Evolutionary conservation across 1,284 basidiomycete genomes (phyloP).

Genomic region (Polyporus tsugae): DNA sequence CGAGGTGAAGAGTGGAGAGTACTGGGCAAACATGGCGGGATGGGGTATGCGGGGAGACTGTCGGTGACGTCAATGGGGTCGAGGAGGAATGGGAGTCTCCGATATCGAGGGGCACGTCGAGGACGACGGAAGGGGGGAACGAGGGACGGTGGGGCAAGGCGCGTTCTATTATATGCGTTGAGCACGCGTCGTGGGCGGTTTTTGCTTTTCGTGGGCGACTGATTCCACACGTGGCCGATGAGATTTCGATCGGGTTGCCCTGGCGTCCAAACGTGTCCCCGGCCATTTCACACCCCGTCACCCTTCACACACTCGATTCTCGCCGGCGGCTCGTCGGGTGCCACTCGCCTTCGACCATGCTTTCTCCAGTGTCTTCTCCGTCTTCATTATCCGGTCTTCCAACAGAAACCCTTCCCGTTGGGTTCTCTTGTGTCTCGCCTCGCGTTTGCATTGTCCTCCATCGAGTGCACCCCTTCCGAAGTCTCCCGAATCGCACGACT

Average conservation of each 20-base stretch:
- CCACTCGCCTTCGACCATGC: conserved; percentile 3
- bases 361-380: background rate
- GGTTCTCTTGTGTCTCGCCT: background rate
- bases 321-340: background rate
- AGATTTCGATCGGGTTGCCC: conserved; percentile 23
- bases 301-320: conserved; percentile 26
- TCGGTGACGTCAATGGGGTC: background rate
- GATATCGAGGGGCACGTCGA: conserved; percentile 18
- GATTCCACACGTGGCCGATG: conserved; percentile 23
- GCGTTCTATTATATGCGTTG: conserved; percentile 26
- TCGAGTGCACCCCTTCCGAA: conserved; percentile 5
- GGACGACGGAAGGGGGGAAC: conserved; percentile 18
- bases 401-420: background rate
- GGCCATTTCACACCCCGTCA: conserved; percentile 28
- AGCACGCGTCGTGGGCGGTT: conserved; percentile 8
- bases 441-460: conserved; percentile 8
- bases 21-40: conserved; percentile 45
- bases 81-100: background rate
- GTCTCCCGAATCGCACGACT: conserved; percentile 11
- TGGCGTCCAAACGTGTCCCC: conserved; percentile 19
- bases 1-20: conserved; percentile 69
- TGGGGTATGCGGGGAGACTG: background rate
- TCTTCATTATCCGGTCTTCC: background rate
- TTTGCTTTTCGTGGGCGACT: background rate
- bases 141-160: conserved; percentile 7